Evolutionary conservation across 495 filamentous ascomycete genomes (phyloP).

Genomic region (Aspergillus homomorphus): DNA sequence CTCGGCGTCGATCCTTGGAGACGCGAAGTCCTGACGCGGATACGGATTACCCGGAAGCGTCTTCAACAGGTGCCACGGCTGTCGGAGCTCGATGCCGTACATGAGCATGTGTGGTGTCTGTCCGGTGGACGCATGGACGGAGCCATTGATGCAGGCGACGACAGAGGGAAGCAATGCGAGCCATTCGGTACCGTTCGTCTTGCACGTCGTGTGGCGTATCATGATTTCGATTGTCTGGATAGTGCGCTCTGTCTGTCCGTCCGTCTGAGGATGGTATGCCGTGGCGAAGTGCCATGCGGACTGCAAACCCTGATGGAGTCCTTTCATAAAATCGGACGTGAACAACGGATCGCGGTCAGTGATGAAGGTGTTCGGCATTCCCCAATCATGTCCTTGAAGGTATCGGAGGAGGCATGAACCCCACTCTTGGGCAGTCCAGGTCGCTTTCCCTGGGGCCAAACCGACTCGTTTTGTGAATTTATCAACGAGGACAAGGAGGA

Average conservation of each 20-base stretch:
- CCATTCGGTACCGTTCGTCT: not conserved
- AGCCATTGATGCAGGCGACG: not conserved
- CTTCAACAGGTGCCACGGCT: not conserved
- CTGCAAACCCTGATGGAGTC: not conserved
- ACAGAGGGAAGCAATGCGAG: not conserved
- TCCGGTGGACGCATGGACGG: not conserved
- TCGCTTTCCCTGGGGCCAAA: not conserved
- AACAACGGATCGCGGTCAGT: not conserved
- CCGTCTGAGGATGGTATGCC: constrained; percentile 19
- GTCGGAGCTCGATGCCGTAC: not conserved
- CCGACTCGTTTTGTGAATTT: constrained; percentile 3
- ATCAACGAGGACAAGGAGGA: not conserved
- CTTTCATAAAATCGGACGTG: not conserved
- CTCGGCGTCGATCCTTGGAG: not conserved
- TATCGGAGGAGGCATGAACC: not conserved
- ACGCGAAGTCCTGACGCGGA: not conserved
- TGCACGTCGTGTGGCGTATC: constrained; percentile 4
- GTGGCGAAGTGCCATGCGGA: not conserved
- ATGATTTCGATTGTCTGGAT: constrained; percentile 20
- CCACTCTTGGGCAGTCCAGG: not conserved
- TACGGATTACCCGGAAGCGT: not conserved
- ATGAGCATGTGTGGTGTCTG: not conserved
- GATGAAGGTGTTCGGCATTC: not conserved
- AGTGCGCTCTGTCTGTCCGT: constrained; percentile 15
- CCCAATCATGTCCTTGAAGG: not conserved